Evolutionary conservation across 1,139 yeast species (phyloP), one percentile per base, ranked within the genome.

Genomic region (Hansenula sp.): DNA sequence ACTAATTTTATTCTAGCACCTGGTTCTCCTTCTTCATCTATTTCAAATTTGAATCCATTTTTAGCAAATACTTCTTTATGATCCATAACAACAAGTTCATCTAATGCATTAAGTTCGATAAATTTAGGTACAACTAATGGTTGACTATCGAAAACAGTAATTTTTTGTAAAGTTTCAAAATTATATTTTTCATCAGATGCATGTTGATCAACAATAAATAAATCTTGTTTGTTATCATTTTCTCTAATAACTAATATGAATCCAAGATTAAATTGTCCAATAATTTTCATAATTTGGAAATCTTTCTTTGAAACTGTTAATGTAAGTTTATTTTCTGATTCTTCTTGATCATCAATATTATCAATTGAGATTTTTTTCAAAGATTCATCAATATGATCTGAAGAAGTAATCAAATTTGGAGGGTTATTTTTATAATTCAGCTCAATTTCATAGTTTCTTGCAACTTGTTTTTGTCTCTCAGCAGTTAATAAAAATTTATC

Each of bases 151-250:
- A 87, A 77, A 0, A 65, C 62, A 0, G 85, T 78, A 11, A 69
- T 71, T 22, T 62, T 57, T 45, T 76, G 79, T 17, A 88, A 64
- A 39, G 68, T 69, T 59, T 94, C 98, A 66, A 87, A 92, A 60
- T 92, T 92, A 63, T 56, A 87, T 55, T 89, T 92, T 57, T 92
- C 99, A 62, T 92, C 98, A 48, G 96, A 86, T 1, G 98, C 98
- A 65, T 92, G 99, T 61, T 92, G 99, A 59, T 92, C 99, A 37
- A 92, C 74, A 34, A 92, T 90, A 53, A 92, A 89, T 32, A 92
- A 58, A 56, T 87, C 88, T 32, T 65, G 63, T 12, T 61, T 62
- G 16, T 53, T 53, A n/a, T 61, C 60, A 13, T 53, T 51, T n/a
- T 50, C 45, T 40, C 75, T 65, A 2, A 78, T 74, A 0, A 86